phyloP scores from a whole-genome alignment of 2,329 filamentous ascomycete species.

The Apiospora phragmitis region DNA sequence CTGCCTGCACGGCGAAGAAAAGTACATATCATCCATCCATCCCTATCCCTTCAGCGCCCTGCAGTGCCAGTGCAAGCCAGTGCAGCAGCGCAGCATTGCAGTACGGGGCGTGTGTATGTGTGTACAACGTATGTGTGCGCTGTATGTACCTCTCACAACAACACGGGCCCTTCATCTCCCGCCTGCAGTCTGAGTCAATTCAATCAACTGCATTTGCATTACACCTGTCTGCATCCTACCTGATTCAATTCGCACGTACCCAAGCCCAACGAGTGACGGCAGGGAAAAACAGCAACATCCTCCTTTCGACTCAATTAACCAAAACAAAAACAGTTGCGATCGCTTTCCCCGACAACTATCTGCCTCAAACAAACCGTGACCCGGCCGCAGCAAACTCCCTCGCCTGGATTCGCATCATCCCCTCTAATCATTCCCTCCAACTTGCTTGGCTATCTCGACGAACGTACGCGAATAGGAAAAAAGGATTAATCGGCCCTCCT shows the following conservation, averaged over 20 bases:
- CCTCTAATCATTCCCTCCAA: background rate
- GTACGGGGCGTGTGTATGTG: background rate
- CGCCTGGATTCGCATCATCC: background rate
- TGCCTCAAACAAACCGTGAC: background rate
- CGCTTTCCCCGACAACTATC: background rate
- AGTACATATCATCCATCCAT: background rate
- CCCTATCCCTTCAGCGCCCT: background rate
- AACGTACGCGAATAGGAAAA: background rate
- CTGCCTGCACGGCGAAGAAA: background rate
- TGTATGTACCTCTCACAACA: background rate
- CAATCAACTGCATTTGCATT: background rate
- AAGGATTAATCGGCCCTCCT: background rate
- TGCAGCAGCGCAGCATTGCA: background rate
- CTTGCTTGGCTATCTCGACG: background rate
- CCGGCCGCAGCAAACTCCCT: background rate
- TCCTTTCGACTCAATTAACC: background rate
- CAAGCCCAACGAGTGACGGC: background rate
- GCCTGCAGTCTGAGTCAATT: background rate
- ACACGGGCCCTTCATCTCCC: conserved; percentile 10
- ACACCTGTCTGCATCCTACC: background rate
- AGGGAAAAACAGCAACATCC: background rate
- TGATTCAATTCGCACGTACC: background rate
- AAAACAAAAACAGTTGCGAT: background rate
- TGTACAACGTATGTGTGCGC: background rate
- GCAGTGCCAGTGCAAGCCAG: background rate